phyloP scores from a whole-genome alignment of 2,329 filamentous ascomycete genomes.

The Escovopsis weberi region DNA sequence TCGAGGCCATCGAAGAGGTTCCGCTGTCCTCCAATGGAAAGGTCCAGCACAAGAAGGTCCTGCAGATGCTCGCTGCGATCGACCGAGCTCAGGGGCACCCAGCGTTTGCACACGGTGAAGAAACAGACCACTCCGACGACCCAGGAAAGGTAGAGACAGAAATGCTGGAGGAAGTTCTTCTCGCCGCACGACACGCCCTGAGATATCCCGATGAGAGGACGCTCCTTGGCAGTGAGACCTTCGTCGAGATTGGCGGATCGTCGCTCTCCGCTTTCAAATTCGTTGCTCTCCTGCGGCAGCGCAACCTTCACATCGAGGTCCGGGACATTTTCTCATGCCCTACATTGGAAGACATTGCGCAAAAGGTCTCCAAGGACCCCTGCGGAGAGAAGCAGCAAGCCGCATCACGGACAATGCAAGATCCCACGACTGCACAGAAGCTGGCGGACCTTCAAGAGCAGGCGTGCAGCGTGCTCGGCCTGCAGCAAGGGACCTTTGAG shows the following conservation, averaged over 20 bases:
- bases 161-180: background rate
- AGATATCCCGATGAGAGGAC: background rate
- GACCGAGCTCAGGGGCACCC: background rate
- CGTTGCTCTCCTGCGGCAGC: constrained; percentile 1
- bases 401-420: background rate
- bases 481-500: background rate
- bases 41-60: constrained; percentile 1
- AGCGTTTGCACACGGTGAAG: background rate
- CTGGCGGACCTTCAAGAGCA: background rate
- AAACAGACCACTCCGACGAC: background rate
- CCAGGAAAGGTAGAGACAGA: background rate
- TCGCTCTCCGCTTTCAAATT: constrained; percentile 4
- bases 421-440: background rate
- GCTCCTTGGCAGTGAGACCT: background rate
- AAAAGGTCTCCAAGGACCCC: background rate
- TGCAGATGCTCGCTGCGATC: background rate
- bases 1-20: background rate
- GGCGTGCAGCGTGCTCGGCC: background rate
- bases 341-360: constrained; percentile 1
- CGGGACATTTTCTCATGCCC: constrained; percentile 2
- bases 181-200: background rate
- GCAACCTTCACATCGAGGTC: background rate
- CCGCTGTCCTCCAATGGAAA: constrained; percentile 4
- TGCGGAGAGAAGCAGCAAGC: background rate
- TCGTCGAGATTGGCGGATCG: constrained; percentile 2